A percentile compares a stretch with the other conserved stretches of the same genome.
Evolutionary conservation across 2,329 filamentous ascomycete genomes (phyloP).

Genomic region (Orbilia javanica): DNA sequence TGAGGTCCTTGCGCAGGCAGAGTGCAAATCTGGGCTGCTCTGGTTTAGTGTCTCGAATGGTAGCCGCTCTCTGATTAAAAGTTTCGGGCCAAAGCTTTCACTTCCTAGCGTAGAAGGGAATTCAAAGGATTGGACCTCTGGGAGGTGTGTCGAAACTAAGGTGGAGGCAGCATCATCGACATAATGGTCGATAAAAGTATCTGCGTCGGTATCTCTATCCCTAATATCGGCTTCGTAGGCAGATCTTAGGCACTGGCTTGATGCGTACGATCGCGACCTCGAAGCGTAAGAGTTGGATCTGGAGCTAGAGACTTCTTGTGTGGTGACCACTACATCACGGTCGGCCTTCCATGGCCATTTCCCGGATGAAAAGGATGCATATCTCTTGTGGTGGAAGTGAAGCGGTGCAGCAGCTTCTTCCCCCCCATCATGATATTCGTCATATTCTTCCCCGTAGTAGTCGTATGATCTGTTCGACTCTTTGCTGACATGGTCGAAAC

Average conservation of each 20-base stretch:
- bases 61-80: conserved; percentile 24
- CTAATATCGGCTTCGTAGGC: conserved; percentile 22
- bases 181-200: conserved; percentile 32
- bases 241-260: conserved; percentile 42
- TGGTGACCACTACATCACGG: conserved; percentile 40
- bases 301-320: conserved; percentile 31
- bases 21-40: conserved; percentile 47
- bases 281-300: conserved; percentile 27
- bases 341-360: conserved; percentile 47
- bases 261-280: conserved; percentile 44
- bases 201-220: conserved; percentile 22
- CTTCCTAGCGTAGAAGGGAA: conserved; percentile 28
- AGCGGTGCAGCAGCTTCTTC: conserved; percentile 25
- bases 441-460: conserved; percentile 37
- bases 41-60: conserved; percentile 46
- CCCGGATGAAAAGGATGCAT: conserved; percentile 47
- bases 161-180: conserved; percentile 29
- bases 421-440: conserved; percentile 35
- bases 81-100: conserved; percentile 31
- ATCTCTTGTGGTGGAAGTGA: conserved; percentile 40
- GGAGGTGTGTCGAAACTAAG: conserved; percentile 12
- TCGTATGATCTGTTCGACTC: conserved; percentile 33
- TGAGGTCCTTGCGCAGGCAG: conserved; percentile 44
- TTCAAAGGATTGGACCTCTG: conserved; percentile 10
- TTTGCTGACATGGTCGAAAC: conserved; percentile 42